phyloP scores from a whole-genome alignment of 2,329 filamentous ascomycete genomes.

The Nannizzia gypsea region DNA sequence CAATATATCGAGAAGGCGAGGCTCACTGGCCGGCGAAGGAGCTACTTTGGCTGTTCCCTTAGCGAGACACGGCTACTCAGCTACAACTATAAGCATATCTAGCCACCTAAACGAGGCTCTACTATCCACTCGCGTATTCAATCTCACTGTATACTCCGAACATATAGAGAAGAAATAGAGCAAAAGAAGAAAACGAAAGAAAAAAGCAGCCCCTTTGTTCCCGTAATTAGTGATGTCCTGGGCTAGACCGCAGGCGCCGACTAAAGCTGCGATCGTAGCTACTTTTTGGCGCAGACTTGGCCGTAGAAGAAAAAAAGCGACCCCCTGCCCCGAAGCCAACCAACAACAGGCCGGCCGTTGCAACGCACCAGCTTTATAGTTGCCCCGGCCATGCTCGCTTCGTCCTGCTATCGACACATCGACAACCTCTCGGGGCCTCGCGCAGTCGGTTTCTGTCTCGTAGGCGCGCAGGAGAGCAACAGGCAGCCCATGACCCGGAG shows the following conservation, averaged over 20 bases:
- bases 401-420: neutral
- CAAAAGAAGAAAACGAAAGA: too few relatives aligned
- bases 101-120: neutral
- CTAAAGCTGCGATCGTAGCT: neutral
- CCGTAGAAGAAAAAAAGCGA: neutral
- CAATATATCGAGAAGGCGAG: too few relatives aligned
- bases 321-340: neutral
- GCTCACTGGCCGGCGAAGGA: too few relatives aligned
- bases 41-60: too few relatives aligned
- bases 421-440: slow-evolving; percentile 27
- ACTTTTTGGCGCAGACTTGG: neutral
- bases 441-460: slow-evolving; percentile 20
- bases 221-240: neutral
- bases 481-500: slow-evolving; percentile 26
- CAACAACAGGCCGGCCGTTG: neutral
- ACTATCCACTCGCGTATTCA: neutral
- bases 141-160: neutral
- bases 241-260: neutral
- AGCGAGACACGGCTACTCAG: too few relatives aligned
- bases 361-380: neutral
- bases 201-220: too few relatives aligned
- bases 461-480: slow-evolving; percentile 16
- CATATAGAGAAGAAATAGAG: too few relatives aligned
- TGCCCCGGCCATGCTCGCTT: slow-evolving; percentile 1
- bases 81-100: too few relatives aligned